Base-by-base conservation (phyloP, 1,139 yeast species). In the Taphrina wiesneri region DNA sequence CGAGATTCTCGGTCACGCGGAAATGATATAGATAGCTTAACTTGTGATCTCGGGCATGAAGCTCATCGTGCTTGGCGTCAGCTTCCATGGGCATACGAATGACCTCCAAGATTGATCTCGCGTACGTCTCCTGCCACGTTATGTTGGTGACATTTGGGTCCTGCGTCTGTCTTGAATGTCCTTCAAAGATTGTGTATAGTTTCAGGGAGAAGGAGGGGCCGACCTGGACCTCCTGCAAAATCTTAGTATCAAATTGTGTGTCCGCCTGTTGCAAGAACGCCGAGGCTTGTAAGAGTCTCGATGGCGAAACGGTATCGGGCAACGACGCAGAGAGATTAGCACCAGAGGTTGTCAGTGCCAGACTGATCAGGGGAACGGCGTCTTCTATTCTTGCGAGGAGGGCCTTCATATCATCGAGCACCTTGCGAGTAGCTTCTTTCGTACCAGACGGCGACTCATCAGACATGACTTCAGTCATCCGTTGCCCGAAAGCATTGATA, bases 291-390 rank as follows among this genome's bases (percentile, higher is more conserved):
- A 89, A 76, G 63, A 86, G 77, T 65, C 87, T 75, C 0, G 88
- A 88, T 0, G 90, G 90, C 0, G 90, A 86, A 6, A 86, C 81
- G 17, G 80, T 77, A 52, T 80, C 79, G 0, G 87, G 82, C 51
- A 85, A 73, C 0, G 82, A 77, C 0, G 85, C 81, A 57, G 81
- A 81, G 63, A 87, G 74, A 69, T 83, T 85, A 2, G 88, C 87
- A 0, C 93, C 93, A 21, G 88, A 84, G 0, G 95, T 86, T 0
- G 87, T 82, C 51, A 89, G 75, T 0, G 92, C 84, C 15, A 89
- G 77, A 68, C 85, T 86, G 21, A 89, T 81, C 43, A 88, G 77
- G 0, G 96, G 96, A 28, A 89, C 84, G 0, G 88, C 69, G 43
- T 67, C 65, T 19, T 67, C 69, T 21, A 67, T 67, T 19, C 69